phyloP scores from a whole-genome alignment of 2,329 filamentous ascomycete genomes.

The Beauveria pseudobassiana region DNA sequence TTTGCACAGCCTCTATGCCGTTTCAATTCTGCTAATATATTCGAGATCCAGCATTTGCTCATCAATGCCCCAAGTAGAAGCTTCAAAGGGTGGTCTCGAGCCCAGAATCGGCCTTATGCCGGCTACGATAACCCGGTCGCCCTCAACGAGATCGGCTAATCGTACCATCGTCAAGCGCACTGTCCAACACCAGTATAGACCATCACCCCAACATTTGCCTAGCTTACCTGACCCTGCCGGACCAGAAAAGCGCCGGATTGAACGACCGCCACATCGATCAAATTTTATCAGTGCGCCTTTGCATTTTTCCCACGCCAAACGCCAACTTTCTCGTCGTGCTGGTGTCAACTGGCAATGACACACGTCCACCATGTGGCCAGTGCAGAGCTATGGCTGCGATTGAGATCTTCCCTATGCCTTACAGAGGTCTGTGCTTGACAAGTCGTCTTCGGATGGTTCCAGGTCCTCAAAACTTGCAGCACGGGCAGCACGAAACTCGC shows the following conservation, averaged over 20 bases:
- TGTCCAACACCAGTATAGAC: too few relatives aligned
- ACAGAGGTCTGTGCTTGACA: conserved; percentile 5
- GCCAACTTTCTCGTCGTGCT: not conserved
- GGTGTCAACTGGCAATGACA: not conserved
- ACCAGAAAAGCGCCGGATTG: not conserved
- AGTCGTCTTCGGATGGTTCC: not conserved
- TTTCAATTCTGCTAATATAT: too few relatives aligned
- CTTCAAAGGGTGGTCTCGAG: not conserved
- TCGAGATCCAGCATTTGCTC: not conserved
- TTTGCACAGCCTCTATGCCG: not conserved
- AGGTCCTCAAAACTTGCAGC: not conserved
- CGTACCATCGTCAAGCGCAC: not conserved
- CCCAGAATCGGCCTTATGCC: not conserved
- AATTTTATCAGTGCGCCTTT: not conserved
- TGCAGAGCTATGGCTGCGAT: not conserved
- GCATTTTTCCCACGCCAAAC: not conserved
- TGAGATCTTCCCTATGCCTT: conserved; percentile 5
- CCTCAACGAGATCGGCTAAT: not conserved
- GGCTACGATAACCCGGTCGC: not conserved
- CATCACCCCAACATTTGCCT: not conserved
- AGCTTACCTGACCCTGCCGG: not conserved
- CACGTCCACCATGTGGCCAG: not conserved
- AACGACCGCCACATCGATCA: not conserved
- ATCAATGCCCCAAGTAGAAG: too few relatives aligned
- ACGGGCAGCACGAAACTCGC: not conserved